Evolutionary conservation across 441 rosid genomes (phyloP).

Genomic region (Manihot esculenta): DNA sequence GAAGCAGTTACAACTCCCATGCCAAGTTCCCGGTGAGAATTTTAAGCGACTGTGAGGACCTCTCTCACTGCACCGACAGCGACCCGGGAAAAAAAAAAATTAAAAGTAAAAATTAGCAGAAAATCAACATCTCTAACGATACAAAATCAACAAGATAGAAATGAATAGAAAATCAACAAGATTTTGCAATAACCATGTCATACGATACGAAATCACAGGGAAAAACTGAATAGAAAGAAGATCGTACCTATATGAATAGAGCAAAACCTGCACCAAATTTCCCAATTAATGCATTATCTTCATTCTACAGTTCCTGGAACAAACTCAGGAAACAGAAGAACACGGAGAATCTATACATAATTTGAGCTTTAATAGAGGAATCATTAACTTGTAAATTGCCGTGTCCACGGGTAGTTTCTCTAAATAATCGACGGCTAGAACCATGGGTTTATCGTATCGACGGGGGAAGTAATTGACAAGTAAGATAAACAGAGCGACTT

Average conservation of each 20-base stretch:
- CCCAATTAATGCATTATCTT: constrained; percentile 21
- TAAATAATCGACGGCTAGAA: constrained; percentile 31
- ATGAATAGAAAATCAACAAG: too few relatives aligned
- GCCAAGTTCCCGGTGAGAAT: constrained; percentile 27
- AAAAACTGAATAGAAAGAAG: background rate
- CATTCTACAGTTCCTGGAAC: constrained; percentile 11
- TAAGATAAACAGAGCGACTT: constrained; percentile 11
- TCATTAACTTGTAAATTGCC: constrained; percentile 33
- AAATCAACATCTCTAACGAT: too few relatives aligned
- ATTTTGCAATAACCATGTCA: too few relatives aligned
- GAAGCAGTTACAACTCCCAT: constrained; percentile 91
- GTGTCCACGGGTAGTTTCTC: constrained; percentile 48
- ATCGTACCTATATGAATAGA: constrained; percentile 21
- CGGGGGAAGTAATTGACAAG: constrained; percentile 35
- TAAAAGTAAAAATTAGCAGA: too few relatives aligned
- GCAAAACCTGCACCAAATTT: background rate
- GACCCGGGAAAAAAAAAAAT: too few relatives aligned
- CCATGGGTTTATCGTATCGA: constrained; percentile 17
- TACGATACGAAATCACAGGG: background rate
- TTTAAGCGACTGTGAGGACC: background rate
- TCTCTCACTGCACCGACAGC: constrained; percentile 21
- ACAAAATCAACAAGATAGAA: too few relatives aligned
- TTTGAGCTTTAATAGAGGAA: constrained; percentile 14
- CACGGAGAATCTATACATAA: constrained; percentile 18
- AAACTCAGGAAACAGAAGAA: background rate